Percentiles rank a stretch among this genome's conserved stretches.
phyloP scores from a whole-genome alignment of 306 rosid genomes.

The Quercus glauca region DNA sequence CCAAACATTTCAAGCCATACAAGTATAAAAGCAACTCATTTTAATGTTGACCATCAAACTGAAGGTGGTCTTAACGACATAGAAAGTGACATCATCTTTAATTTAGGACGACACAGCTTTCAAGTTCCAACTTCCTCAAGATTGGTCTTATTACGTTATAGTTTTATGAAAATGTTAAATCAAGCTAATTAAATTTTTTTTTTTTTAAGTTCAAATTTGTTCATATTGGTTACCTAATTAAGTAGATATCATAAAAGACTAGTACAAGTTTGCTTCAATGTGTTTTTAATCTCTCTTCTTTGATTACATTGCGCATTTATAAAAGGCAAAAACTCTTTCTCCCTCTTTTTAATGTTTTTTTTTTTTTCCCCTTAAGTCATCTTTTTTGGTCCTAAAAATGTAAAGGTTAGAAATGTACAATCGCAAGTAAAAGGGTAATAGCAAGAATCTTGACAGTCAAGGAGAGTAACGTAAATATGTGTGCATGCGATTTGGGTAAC shows the following conservation, averaged over 20 bases:
- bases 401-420: constrained; percentile 19
- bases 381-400: neutral
- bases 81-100: too few relatives aligned
- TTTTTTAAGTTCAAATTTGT: too few relatives aligned
- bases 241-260: too few relatives aligned
- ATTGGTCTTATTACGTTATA: neutral
- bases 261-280: neutral
- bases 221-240: too few relatives aligned
- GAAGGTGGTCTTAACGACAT: neutral
- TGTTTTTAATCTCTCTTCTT: neutral
- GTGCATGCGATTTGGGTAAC: constrained; percentile 26
- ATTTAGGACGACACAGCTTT: too few relatives aligned
- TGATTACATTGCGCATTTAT: neutral
- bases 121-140: neutral
- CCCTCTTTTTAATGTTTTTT: neutral
- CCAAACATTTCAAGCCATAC: neutral
- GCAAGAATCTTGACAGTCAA: neutral
- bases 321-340: too few relatives aligned
- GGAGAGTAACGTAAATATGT: constrained; percentile 27
- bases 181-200: too few relatives aligned
- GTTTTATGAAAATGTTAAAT: neutral
- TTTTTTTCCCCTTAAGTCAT: too few relatives aligned
- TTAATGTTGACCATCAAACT: neutral
- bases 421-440: neutral
- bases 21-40: neutral